A percentile compares a stretch with the other conserved stretches of the same genome.
Evolutionary conservation across 306 rosid species (phyloP).

Genomic region (Malus asiatica): DNA sequence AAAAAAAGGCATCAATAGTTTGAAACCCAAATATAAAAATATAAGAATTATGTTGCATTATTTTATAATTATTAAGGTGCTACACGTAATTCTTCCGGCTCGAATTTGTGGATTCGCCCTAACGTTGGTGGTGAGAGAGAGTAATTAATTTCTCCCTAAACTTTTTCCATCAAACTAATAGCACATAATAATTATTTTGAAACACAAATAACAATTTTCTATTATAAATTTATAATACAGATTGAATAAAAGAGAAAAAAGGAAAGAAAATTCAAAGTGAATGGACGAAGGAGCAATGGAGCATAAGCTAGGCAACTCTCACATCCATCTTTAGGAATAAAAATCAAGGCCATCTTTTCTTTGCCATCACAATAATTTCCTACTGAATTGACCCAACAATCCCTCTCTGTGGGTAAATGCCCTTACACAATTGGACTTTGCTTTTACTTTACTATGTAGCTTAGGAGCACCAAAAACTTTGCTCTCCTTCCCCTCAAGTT

Average conservation of each 20-base stretch:
- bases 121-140: too few species aligned
- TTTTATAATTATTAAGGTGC: too few species aligned
- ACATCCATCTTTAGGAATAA: slow-evolving; percentile 10
- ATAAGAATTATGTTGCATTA: too few species aligned
- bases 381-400: slow-evolving; percentile 19
- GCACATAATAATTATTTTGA: background rate
- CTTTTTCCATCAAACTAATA: too few species aligned
- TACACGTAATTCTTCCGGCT: too few species aligned
- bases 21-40: background rate
- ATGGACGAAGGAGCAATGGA: background rate
- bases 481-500: background rate
- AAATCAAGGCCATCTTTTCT: slow-evolving; percentile 2
- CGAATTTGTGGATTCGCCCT: too few species aligned
- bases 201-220: background rate
- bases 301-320: background rate
- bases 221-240: too few species aligned
- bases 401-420: slow-evolving; percentile 11
- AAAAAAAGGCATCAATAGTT: background rate
- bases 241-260: background rate
- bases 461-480: slow-evolving; percentile 1
- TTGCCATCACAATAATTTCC: slow-evolving; percentile 11
- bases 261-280: background rate
- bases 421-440: slow-evolving; percentile 16
- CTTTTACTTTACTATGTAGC: slow-evolving; percentile 11
- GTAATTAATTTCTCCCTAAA: too few species aligned